Percentiles rank a stretch among this genome's conserved stretches.
These are phyloP conservation scores for Cordia subcordata DNA, from an alignment of 257 asterid species.

Conservation along the genomic window DNA sequence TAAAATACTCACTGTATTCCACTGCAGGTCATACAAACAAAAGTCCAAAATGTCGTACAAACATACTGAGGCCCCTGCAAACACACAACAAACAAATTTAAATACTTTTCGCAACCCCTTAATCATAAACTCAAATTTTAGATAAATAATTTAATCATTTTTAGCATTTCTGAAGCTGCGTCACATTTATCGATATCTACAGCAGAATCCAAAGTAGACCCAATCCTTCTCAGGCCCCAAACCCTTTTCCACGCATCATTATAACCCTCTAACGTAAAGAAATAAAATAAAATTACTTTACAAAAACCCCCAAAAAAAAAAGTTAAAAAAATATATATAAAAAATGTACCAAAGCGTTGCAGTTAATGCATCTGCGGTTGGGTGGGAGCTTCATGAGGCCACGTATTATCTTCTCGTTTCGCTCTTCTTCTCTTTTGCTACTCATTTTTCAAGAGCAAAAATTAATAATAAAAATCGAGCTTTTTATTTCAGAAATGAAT, in stretches of 20 bases:
- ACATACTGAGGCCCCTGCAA: conserved; percentile 98
- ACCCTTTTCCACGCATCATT: too few species aligned
- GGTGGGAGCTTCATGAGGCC: conserved; percentile 99
- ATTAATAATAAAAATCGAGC: neutral
- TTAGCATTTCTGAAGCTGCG: neutral
- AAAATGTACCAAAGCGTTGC: conserved; percentile 71
- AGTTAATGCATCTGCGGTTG: conserved; percentile 93
- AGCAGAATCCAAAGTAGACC: neutral
- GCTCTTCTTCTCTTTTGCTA: conserved; percentile 75
- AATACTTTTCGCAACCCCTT: neutral
- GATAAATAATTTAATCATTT: neutral
- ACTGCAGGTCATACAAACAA: conserved; percentile 85
- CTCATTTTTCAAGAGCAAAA: conserved; percentile 37
- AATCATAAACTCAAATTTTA: neutral
- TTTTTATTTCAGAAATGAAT: neutral
- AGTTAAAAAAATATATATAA: neutral
- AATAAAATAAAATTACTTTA: neutral
- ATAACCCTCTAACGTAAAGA: neutral
- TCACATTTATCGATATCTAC: neutral
- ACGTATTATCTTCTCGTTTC: conserved; percentile 86
- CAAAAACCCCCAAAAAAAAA: neutral
- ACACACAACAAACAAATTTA: conserved; percentile 5
- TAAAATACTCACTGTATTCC: conserved; percentile 75
- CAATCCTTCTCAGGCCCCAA: too few species aligned
- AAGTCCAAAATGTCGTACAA: conserved; percentile 94